Evolutionary conservation across 345 rosid genomes (phyloP).

Genomic region (Hibiscus tridactylites): DNA sequence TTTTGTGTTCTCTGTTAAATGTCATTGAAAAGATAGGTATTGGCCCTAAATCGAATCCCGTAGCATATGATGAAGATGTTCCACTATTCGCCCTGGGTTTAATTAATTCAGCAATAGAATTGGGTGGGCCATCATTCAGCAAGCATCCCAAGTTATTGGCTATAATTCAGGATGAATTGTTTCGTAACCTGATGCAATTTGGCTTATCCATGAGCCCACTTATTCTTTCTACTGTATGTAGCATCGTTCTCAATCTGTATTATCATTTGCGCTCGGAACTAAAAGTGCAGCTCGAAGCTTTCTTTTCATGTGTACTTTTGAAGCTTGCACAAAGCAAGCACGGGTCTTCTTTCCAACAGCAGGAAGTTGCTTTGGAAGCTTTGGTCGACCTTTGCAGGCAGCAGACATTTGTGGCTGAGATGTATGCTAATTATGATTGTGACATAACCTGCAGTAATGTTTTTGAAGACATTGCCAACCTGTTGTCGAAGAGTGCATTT

Average conservation of each 20-base stretch:
- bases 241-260: slow-evolving; percentile 66
- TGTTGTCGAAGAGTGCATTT: slow-evolving; percentile 64
- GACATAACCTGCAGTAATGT: slow-evolving; percentile 60
- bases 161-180: slow-evolving; percentile 62
- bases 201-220: slow-evolving; percentile 76
- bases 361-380: slow-evolving; percentile 82
- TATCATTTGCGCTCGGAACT: slow-evolving; percentile 53
- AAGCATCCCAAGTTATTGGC: slow-evolving; percentile 47
- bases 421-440: slow-evolving; percentile 72
- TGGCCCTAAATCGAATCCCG: slow-evolving; percentile 50
- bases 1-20: slow-evolving; percentile 60
- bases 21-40: slow-evolving; percentile 40
- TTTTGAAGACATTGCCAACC: slow-evolving; percentile 57
- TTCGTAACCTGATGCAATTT: slow-evolving; percentile 64
- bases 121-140: slow-evolving; percentile 49
- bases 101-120: slow-evolving; percentile 62
- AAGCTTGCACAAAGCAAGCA: slow-evolving; percentile 57
- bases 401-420: slow-evolving; percentile 53
- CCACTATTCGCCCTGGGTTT: slow-evolving; percentile 72
- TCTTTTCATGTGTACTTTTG: slow-evolving; percentile 64
- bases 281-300: slow-evolving; percentile 68
- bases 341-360: slow-evolving; percentile 71
- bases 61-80: slow-evolving; percentile 73
- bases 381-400: slow-evolving; percentile 69
- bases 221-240: slow-evolving; percentile 69